These are phyloP conservation scores for Talaromyces marneffei DNA, from an alignment of 2,329 filamentous ascomycete genomes.

Conservation along the genomic window DNA sequence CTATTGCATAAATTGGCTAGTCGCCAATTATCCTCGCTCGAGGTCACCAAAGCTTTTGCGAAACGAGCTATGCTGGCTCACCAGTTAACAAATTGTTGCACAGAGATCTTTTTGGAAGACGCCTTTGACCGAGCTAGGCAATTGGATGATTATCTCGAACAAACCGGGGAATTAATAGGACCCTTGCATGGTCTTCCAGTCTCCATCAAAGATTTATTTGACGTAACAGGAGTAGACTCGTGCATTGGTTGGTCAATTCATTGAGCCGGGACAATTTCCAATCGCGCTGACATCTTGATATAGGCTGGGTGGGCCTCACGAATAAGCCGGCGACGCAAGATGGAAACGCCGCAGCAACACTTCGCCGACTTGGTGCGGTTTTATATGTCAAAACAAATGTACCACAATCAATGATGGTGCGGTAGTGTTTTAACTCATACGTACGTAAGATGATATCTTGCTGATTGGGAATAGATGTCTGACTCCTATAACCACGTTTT, in stretches of 20 bases:
- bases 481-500: slow-evolving; percentile 59
- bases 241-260: slow-evolving; percentile 14
- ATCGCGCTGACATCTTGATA: slow-evolving; percentile 5
- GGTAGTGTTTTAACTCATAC: slow-evolving; percentile 42
- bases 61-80: slow-evolving; percentile 51
- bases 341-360: slow-evolving; percentile 6
- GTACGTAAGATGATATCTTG: not conserved
- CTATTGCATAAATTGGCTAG: slow-evolving; percentile 34
- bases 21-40: slow-evolving; percentile 39
- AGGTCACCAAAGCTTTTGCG: slow-evolving; percentile 50
- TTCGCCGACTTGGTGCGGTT: slow-evolving; percentile 39
- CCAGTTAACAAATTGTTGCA: slow-evolving; percentile 27
- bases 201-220: slow-evolving; percentile 25
- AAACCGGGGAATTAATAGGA: slow-evolving; percentile 18
- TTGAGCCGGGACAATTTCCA: not conserved
- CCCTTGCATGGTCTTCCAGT: slow-evolving; percentile 25
- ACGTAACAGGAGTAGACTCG: slow-evolving; percentile 19
- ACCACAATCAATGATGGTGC: slow-evolving; percentile 62
- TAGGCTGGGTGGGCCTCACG: slow-evolving; percentile 14
- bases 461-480: slow-evolving; percentile 34
- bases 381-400: slow-evolving; percentile 54
- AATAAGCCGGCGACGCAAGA: slow-evolving; percentile 11
- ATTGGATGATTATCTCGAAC: slow-evolving; percentile 18
- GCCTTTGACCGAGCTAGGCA: slow-evolving; percentile 17
- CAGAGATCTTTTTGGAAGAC: slow-evolving; percentile 22